These are phyloP conservation scores for Scedosporium boydii DNA, from an alignment of 2,329 filamentous ascomycete genomes.

Conservation along the genomic window DNA sequence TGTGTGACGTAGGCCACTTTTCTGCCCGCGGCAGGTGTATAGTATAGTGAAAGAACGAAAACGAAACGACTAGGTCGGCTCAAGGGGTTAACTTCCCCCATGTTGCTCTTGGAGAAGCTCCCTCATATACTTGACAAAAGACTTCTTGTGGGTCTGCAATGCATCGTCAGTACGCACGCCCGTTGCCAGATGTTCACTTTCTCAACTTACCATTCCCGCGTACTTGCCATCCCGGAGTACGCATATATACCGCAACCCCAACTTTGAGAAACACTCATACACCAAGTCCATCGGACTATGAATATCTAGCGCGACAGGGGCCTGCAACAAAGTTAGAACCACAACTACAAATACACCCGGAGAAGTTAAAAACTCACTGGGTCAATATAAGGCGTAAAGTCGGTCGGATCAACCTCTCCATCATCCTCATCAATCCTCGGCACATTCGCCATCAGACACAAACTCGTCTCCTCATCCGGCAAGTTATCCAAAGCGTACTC, in stretches of 20 bases:
- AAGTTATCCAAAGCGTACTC: constrained; percentile 87
- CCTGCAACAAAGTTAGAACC: constrained; percentile 29
- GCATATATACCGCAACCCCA: constrained; percentile 87
- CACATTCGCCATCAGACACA: constrained; percentile 75
- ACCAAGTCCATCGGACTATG: constrained; percentile 88
- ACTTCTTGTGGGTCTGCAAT: constrained; percentile 81
- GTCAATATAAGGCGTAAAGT: constrained; percentile 89
- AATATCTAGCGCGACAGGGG: constrained; percentile 81
- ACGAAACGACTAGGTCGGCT: not conserved
- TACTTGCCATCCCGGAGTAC: constrained; percentile 77
- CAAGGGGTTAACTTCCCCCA: not conserved
- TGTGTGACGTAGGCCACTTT: not conserved
- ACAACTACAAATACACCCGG: too few relatives aligned
- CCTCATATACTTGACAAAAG: constrained; percentile 89
- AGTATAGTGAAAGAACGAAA: not conserved
- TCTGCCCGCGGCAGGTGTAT: not conserved
- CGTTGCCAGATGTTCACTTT: not conserved
- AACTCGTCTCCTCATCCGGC: constrained; percentile 58
- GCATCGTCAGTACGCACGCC: not conserved
- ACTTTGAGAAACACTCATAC: constrained; percentile 92
- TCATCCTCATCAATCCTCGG: constrained; percentile 55
- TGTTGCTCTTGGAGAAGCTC: constrained; percentile 55
- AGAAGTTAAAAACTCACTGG: constrained; percentile 57
- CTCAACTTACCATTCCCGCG: constrained; percentile 66
- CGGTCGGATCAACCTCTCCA: constrained; percentile 55